These are phyloP conservation scores for Talaromyces liani DNA, from an alignment of 495 filamentous ascomycete genomes.

Conservation along the genomic window DNA sequence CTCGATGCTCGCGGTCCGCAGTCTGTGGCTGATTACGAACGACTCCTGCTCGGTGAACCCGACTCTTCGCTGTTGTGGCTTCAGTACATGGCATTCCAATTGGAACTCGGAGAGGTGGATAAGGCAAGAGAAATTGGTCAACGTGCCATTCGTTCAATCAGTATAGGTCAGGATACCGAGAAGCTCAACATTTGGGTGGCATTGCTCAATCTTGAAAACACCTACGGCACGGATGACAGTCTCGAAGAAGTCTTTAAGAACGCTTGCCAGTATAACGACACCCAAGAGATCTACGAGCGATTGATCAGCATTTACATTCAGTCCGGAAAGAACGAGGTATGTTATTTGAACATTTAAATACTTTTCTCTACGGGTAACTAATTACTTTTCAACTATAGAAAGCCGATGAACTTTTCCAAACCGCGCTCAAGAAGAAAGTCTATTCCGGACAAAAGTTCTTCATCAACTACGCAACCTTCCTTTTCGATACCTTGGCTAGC, in stretches of 20 bases:
- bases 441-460: constrained; percentile 69
- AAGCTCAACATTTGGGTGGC: constrained; percentile 95
- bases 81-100: constrained; percentile 93
- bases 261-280: constrained; percentile 89
- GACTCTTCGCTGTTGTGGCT: constrained; percentile 88
- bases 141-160: constrained; percentile 81
- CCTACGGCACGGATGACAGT: constrained; percentile 79
- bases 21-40: constrained; percentile 84
- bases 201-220: constrained; percentile 86
- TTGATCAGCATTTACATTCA: constrained; percentile 92
- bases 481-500: constrained; percentile 61
- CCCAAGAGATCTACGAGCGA: constrained; percentile 81
- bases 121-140: constrained; percentile 84
- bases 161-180: constrained; percentile 77
- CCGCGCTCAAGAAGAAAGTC: constrained; percentile 81
- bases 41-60: constrained; percentile 83
- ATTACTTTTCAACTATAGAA: constrained; percentile 49
- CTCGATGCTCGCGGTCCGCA: constrained; percentile 87
- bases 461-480: constrained; percentile 91
- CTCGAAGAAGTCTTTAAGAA: constrained; percentile 83
- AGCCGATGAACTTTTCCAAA: constrained; percentile 83
- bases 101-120: constrained; percentile 78
- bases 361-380: constrained; percentile 11
- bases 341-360: constrained; percentile 7
- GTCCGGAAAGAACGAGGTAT: constrained; percentile 65